Base-by-base conservation (phyloP, 208 protist species). In the Wallacemonas rigidus region DNA sequence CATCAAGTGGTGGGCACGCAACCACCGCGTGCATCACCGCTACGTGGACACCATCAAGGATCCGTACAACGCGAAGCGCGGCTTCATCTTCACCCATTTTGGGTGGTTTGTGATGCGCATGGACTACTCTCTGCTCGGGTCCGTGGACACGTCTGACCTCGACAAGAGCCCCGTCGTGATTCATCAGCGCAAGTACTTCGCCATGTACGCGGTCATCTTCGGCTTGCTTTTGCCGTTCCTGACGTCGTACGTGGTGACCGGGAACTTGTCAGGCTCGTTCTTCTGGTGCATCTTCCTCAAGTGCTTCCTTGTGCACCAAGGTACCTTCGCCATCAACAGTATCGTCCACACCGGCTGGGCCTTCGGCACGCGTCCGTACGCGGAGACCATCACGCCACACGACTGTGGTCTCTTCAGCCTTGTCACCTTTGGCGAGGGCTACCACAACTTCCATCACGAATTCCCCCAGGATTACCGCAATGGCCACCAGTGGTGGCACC, bases 401-500 rank as follows among this genome's bases (percentile, higher is more conserved):
- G 83, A 93, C 62, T 87, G 73, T 44, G 57, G 72, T 6, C 47
- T 85, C 36, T 85, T 78, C 51, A 74, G 81, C 47, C 58, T 91
- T 41, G 48, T 81, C 35, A 79, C 88, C 2, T 71, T 91, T 64
- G 85, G 85, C 36, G 87, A 92, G 79, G 87, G 87, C 38, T 90
- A 86, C 72, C 85, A 92, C 73, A 88, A 92, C 71, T 90, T 88
- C 77, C 88, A 93, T 61, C 88, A 93, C 62, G 81, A 83, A 35
- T 93, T 93, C 63, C 71, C 86, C n/a, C 71, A 85, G 39, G 86
- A 90, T 68, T 93, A 91, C 68, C 72, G 83, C 48, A 89, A 88
- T 54, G 83, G 82, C 50, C 48, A 86, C 41, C 74, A 76, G 67
- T 88, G 72, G 69, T 86, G 83, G 56, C 75, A 89, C 35, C 87